phyloP scores from a whole-genome alignment of 2,329 filamentous ascomycete species.

The Plenodomus biglobosus region DNA sequence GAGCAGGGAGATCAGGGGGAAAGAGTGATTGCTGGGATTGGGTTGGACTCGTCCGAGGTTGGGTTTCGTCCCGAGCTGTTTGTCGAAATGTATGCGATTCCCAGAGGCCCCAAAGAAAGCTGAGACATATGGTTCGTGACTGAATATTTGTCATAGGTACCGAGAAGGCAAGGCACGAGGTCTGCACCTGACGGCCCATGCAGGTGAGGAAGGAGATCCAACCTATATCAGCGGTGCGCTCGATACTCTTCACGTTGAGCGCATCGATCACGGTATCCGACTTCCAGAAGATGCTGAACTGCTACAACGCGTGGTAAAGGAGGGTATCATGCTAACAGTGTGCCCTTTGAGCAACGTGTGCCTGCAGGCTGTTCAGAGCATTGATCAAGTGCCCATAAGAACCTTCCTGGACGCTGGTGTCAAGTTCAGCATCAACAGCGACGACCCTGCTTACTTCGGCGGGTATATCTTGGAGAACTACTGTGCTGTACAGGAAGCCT shows the following conservation, averaged over 20 bases:
- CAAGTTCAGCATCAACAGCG: conserved; percentile 69
- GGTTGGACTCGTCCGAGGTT: conserved; percentile 64
- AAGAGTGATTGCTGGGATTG: conserved; percentile 63
- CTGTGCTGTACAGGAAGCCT: conserved; percentile 72
- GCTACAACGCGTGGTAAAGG: conserved; percentile 58
- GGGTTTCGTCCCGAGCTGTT: conserved; percentile 57
- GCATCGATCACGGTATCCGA: conserved; percentile 75
- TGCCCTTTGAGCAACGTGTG: conserved; percentile 77
- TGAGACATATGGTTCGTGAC: no score
- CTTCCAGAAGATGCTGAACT: conserved; percentile 62
- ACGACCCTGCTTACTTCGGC: conserved; percentile 57
- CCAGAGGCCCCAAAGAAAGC: no score
- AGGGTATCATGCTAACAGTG: conserved; percentile 65
- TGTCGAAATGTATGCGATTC: conserved; percentile 62
- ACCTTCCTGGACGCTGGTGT: conserved; percentile 65
- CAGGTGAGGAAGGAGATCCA: conserved; percentile 72
- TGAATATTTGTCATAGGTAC: not conserved
- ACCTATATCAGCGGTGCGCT: conserved; percentile 66
- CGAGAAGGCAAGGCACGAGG: conserved; percentile 54
- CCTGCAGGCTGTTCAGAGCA: conserved; percentile 54
- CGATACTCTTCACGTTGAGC: conserved; percentile 61
- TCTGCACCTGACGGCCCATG: conserved; percentile 69
- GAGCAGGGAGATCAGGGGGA: conserved; percentile 50
- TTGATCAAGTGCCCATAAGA: conserved; percentile 58
- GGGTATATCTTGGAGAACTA: conserved; percentile 76